Conservation (phyloP, 306 rosid species). For the Cicer pinnatifidum region DNA sequence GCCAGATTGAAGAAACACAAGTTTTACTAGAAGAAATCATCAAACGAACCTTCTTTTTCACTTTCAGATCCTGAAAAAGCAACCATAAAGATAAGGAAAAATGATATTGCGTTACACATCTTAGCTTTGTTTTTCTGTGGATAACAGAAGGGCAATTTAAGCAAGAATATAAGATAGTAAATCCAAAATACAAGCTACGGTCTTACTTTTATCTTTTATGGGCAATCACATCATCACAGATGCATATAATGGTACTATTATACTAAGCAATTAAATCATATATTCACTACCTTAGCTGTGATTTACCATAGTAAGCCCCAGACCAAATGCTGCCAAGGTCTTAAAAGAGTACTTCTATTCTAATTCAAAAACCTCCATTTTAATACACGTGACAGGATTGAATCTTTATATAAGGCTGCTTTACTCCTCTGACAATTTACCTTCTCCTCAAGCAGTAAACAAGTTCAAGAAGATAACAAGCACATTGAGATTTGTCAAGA, state of each 20-base stretch:
- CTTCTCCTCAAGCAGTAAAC: conserved; percentile 30
- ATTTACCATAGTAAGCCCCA: conserved; percentile 21
- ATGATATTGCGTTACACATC: conserved; percentile 26
- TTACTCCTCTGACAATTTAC: conserved; percentile 28
- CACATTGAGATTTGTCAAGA: conserved; percentile 38
- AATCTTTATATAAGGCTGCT: conserved; percentile 22
- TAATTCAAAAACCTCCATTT: conserved; percentile 22
- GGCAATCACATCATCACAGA: conserved; percentile 30
- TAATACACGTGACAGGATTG: conserved; percentile 27
- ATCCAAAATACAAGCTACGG: conserved; percentile 26
- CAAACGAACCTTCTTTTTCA: conserved; percentile 78
- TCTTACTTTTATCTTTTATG: conserved; percentile 14
- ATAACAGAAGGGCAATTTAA: conserved; percentile 35
- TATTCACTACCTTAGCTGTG: conserved; percentile 26
- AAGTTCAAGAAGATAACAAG: conserved; percentile 35
- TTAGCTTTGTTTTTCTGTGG: conserved; percentile 17
- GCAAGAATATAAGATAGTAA: conserved; percentile 4
- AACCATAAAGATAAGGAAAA: conserved; percentile 42
- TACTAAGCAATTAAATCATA: conserved; percentile 32
- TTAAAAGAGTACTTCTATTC: conserved; percentile 13
- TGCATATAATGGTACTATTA: conserved; percentile 6
- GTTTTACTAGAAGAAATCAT: conserved; percentile 77
- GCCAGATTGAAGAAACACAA: conserved; percentile 51
- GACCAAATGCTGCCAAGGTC: conserved; percentile 1
- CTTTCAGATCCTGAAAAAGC: conserved; percentile 76